phyloP scores from a whole-genome alignment of 768 basidiomycete species.

The Dioszegia aurantiaca region DNA sequence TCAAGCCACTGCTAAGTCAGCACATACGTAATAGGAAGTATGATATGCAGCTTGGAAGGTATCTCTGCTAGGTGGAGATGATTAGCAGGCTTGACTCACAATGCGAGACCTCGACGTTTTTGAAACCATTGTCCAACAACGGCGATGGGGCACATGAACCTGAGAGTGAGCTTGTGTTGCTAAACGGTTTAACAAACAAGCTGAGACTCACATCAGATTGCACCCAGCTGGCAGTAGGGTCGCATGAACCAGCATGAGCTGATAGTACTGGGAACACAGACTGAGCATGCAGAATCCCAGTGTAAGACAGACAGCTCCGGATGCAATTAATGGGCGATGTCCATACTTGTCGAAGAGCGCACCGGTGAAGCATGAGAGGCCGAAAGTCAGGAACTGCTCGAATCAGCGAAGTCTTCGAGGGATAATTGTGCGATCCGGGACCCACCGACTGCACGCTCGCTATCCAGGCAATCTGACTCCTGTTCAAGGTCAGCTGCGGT shows the following conservation, averaged over 20 bases:
- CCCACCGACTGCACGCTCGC: neutral
- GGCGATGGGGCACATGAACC: conserved; percentile 29
- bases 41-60: too few relatives aligned
- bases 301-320: conserved; percentile 18
- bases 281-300: conserved; percentile 28
- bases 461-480: conserved; percentile 28
- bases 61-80: too few relatives aligned
- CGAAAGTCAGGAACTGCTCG: conserved; percentile 24
- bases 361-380: conserved; percentile 21
- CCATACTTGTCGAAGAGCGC: conserved; percentile 29
- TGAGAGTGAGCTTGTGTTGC: neutral
- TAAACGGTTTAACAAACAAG: neutral
- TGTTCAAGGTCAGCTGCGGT: too few relatives aligned
- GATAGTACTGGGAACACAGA: conserved; percentile 26
- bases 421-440: neutral
- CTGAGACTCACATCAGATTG: conserved; percentile 24
- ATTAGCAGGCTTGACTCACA: conserved; percentile 15
- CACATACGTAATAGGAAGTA: too few relatives aligned
- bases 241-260: conserved; percentile 27
- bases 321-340: conserved; percentile 18
- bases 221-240: conserved; percentile 21
- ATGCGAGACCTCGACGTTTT: conserved; percentile 22
- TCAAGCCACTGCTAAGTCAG: neutral
- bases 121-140: conserved; percentile 30
- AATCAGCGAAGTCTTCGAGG: neutral